Evolutionary conservation across 192 early-diverging fungal species (phyloP), one percentile per base, ranked within the genome.

Genomic region (Piromyces finnis): DNA sequence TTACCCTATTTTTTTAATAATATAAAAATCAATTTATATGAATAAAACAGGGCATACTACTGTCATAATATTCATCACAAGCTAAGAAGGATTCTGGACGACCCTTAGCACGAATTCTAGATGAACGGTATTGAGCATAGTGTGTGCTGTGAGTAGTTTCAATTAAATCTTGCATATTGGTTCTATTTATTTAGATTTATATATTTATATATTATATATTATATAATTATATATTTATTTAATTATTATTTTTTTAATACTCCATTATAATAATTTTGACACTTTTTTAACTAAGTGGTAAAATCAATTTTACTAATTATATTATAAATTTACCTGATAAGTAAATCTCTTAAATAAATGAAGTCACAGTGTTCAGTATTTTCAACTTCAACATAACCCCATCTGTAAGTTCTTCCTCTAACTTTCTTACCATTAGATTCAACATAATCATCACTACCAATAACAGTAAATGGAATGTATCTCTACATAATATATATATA

Each of bases 301-400:
- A n/a, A n/a, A n/a, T n/a, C n/a, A n/a, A n/a, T n/a, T n/a, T n/a
- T n/a, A n/a, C n/a, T n/a, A n/a, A n/a, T n/a, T n/a, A n/a, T n/a
- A n/a, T n/a, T n/a, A n/a, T n/a, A n/a, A n/a, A n/a, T n/a, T n/a
- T 86, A 85, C 78, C 86, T 81, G 87, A 97, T 91, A 79, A 97
- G 85, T 29, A 97, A 92, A 80, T 95, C 95, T 79, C 97, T 92
- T 82, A 99, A 88, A 81, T 93, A 92, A 78, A 93, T 95, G 90
- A 98, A 99, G 85, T 99, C 98, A 81, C 92, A 95, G 88, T 99
- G 97, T 86, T 95, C 90, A 78, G 93, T 92, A 85, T 98, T 97
- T 83, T 99, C 98, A 37, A 98, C 95, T 86, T 97, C 93, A 29
- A 99, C 97, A 30, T 90, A 88, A 82, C 98, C 98, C 98, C 98